Conservation (phyloP, 257 asterid species). For the Mitragyna speciosa region DNA sequence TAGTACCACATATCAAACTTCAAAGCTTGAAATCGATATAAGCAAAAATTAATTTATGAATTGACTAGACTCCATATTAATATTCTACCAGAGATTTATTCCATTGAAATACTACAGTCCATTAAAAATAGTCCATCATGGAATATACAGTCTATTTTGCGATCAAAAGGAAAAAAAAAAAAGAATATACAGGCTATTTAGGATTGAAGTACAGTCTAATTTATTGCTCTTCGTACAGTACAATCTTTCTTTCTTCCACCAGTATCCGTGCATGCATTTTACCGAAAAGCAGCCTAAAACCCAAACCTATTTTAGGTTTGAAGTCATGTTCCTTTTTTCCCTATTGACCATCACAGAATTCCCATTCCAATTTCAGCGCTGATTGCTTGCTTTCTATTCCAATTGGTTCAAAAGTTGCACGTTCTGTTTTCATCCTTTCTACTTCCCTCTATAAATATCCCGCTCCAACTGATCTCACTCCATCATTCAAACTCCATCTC, state of each 20-base stretch:
- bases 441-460: slow-evolving; percentile 34
- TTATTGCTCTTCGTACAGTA: not conserved
- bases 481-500: slow-evolving; percentile 15
- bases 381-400: slow-evolving; percentile 11
- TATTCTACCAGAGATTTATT: too few species aligned
- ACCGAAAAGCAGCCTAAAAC: slow-evolving; percentile 8
- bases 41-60: too few species aligned
- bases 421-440: not conserved
- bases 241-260: not conserved
- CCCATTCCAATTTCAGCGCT: slow-evolving; percentile 8
- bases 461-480: slow-evolving; percentile 24
- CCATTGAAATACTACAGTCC: too few species aligned
- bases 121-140: too few species aligned
- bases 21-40: too few species aligned
- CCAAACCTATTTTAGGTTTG: not conserved
- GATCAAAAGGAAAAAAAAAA: too few species aligned
- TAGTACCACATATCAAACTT: too few species aligned
- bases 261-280: slow-evolving; percentile 19
- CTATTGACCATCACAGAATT: not conserved
- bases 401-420: not conserved
- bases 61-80: too few species aligned
- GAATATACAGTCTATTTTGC: too few species aligned
- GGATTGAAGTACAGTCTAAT: too few species aligned
- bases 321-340: slow-evolving; percentile 12
- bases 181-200: too few species aligned